A percentile compares a stretch with the other conserved stretches of the same genome.
These are phyloP conservation scores for Cyclospora cayetanensis DNA, from an alignment of 169 alveolate species.

Conservation along the genomic window DNA sequence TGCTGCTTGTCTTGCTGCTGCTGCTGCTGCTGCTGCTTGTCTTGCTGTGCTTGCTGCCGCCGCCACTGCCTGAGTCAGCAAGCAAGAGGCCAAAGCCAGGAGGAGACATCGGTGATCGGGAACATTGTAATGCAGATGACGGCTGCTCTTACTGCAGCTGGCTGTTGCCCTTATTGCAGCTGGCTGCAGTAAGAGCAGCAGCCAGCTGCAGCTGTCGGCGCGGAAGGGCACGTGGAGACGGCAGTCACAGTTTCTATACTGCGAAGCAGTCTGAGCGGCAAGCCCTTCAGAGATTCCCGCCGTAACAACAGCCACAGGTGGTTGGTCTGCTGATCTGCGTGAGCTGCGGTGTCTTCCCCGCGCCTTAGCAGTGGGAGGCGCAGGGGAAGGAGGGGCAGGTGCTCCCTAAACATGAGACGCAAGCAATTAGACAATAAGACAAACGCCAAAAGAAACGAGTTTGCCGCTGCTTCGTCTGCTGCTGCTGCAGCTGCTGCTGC, in stretches of 20 bases:
- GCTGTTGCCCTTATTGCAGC: constrained; percentile 20
- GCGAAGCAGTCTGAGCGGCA: too few relatives aligned
- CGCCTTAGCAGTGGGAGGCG: too few relatives aligned
- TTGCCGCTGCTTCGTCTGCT: constrained; percentile 6
- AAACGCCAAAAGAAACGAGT: not conserved
- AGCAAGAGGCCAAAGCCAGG: constrained; percentile 51
- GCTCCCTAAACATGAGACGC: too few relatives aligned
- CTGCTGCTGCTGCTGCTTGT: constrained; percentile 65
- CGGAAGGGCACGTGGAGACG: too few relatives aligned
- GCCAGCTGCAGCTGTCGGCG: too few relatives aligned
- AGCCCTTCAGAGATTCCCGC: too few relatives aligned
- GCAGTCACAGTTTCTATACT: not conserved
- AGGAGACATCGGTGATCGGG: constrained; percentile 35
- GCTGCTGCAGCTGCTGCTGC: constrained; percentile 36
- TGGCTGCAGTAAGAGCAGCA: constrained; percentile 8
- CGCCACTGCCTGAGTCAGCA: constrained; percentile 35
- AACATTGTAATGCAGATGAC: constrained; percentile 2
- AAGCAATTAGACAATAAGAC: not conserved
- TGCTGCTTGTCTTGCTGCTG: constrained; percentile 24
- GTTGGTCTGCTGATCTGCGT: not conserved
- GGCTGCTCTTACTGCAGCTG: constrained; percentile 14
- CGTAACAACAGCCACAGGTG: not conserved
- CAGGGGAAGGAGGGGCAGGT: too few relatives aligned
- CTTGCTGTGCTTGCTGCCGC: constrained; percentile 38
- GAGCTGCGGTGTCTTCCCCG: too few relatives aligned